Evolutionary conservation across 495 filamentous ascomycete genomes (phyloP), one percentile per base, ranked within the genome.

Genomic region (Neurospora discreta): DNA sequence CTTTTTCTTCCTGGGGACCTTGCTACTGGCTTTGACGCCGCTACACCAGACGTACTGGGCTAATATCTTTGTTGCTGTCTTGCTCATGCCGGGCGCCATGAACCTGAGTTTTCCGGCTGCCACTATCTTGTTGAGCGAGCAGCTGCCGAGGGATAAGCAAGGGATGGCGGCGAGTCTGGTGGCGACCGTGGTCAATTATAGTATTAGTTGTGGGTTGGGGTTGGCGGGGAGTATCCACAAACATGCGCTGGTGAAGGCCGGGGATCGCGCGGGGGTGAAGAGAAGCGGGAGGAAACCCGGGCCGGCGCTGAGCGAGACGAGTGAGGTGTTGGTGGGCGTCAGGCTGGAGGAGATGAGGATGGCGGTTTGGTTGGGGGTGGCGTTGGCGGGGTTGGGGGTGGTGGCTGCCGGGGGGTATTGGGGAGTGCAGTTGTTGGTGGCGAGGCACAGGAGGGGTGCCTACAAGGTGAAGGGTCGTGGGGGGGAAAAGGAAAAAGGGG

Each of bases 21-120:
- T 83, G 4, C 75, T 89, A 5, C 75, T 86, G 3, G 86, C 81
- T 10, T 82, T 82, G 13, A 77, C 79, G 7, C 85, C 85, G 1
- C 75, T 85, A 5, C 39, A 81, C 9, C 84, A 88, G 72, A 84
- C 76, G 0, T 90, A 91, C 77, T 91, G 89, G 90, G 84, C 77
- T 0, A 85, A 87, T 72, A 82, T 81, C 2, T 92, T 91, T 70
- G 80, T 91, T 9, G 78, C 78, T 4, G 79, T 83, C 2, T 4
- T 90, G 10, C 74, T 92, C 39, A 89, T 87, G 67, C 84, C 87
- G 0, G 87, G 81, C 60, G 90, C 87, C 33, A 91, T 91, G 84
- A 68, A 81, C 69, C 68, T 80, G 72, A 76, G 74, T 18, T 78
- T 78, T n/a, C 80, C 80, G 4, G 80, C 80, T 5, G 80, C 77